Base-by-base conservation (phyloP, 129 eudicot species). In the Flaveria bidentis region DNA sequence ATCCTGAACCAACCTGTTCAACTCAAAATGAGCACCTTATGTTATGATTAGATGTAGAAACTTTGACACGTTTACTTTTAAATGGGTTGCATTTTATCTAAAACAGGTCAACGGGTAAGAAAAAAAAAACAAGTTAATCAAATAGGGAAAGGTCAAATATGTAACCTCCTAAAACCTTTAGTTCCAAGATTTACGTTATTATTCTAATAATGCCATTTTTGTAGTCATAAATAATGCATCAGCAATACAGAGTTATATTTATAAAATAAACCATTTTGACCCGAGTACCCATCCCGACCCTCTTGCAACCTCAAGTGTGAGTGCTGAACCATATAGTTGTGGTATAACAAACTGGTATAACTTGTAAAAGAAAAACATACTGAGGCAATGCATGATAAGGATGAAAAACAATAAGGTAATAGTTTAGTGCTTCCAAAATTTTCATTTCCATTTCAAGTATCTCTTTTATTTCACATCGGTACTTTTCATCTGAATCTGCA, bases 401-500 rank as follows among this genome's bases (percentile, higher is more conserved):
- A 83, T 94, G 98, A 78, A 82, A 94, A 33, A 94, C 90, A 55
- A 94, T 96, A 80, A 94, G 88, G 76, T 88, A 88, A 80, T 91
- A 91, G 75, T 94, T 84, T 44, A 91, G 93, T 23, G 97, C 98
- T 81, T 94, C 98, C 93, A 94, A 82, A 41, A 94, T 78, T 81
- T 91, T 94, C 98, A 94, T 94, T 83, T 94, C 97, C 98, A 89
- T 94, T 82, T 94, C 98, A 53, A 94, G 96, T 72, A 94, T 94
- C 71, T 94, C 98, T 75, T 87, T 94, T 69, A 91, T 94, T 78
- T 94, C 98, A 83, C 70, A 94, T 5, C 90, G 85, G 61, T 88
- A 94, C 87, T 82, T 94, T 46, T 93, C 97, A 82, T 90, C 98
- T 1, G 86, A 18, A 85, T 90, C 98, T 93, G 88, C 84, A 76